Evolutionary conservation across 306 rosid genomes (phyloP), one percentile per base, ranked within the genome.

Genomic region (Potentilla sterilis): DNA sequence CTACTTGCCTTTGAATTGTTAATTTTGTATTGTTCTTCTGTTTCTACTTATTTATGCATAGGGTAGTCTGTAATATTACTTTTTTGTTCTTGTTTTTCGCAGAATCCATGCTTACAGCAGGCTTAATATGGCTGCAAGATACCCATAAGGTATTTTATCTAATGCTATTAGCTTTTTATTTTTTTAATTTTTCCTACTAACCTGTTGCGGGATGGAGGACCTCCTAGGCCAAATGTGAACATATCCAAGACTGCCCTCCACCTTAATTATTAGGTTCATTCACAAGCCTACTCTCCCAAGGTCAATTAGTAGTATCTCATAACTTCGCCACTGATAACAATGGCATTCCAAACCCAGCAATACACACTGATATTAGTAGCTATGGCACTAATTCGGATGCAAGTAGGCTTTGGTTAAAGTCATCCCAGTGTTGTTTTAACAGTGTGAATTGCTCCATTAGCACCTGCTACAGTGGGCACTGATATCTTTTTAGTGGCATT

Each of bases 41-140:
- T 14, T 19, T 49, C 34, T 35, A 28, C 28, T 28, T 6, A 40
- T n/a, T 35, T 48, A 11, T n/a, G 14, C 37, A 38, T 54, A 54
- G 64, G 2, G 14, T 72, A 40, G 14, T 35, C 48, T 47, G 5
- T 58, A 41, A 71, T 72, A 14, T 28, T 41, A 24, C 5, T 35
- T 64, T 62, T 14, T 55, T 1, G 44, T 59, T 59, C 34, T 9
- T 62, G 69, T 59, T 48, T 74, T 43, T 7, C 78, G 76, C 88
- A 92, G 99, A 92, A 82, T 81, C 98, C 79, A 87, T 88, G 97
- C 91, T 83, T 94, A 80, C 86, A 88, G 79, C 83, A 85, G 72
- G 87, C 96, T 95, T 77, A 90, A 85, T 70, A 90, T 95, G 99
- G 97, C 99, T 78, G 99, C 97, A 49, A 92, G 97, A 80, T 90